Base-by-base conservation (phyloP, 2,329 filamentous ascomycete species). In the Penicillium polonicum region DNA sequence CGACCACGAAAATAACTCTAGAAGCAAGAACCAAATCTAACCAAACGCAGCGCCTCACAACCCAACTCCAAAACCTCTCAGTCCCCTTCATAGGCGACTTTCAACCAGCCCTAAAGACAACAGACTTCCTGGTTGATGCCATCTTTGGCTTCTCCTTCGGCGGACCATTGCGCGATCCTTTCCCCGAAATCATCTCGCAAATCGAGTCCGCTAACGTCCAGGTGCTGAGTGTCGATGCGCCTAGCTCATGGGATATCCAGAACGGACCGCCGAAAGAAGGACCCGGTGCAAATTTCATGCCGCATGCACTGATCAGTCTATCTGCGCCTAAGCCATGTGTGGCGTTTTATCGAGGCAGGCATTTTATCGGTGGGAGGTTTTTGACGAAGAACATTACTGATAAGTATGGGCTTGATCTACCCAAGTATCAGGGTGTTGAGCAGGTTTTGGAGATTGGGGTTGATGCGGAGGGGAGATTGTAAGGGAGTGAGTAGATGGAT, bases 131-230 rank as follows among this genome's bases (percentile, higher is more conserved):
- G 52, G 80, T 99, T 58, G 94, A 99, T 75, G 91, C 94, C 10
- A 91, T 99, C 61, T 99, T 99, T 71, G 92, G 90, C 8, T 99
- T 99, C 79, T 94, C 89, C 60, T 99, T 99, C 78, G 88, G 87
- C 2, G 93, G 92, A 7, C 88, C 94, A 63, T 88, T 99, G 52
- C 87, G 94, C n/a, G 91, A 96, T 64, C 94, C 94, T 1, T 99
- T 97, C 70, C 87, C 88, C 0, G 82, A 82, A 0, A 89, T 97
- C 15, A 95, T 99, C 66, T 79, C 83, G 60, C 86, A 89, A 8
- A 81, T 99, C 38, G 85, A 91, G 65, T 82, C 87, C 42, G 88
- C 89, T 5, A 82, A 82, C 27, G 70, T 94, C 8, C 90, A 92
- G 0, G 89, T 97, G 0, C 88, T 94, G 3, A 89, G 91, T 3